These are phyloP conservation scores for Ustilago esculenta DNA, from an alignment of 1,284 basidiomycete genomes.

Conservation along the genomic window DNA sequence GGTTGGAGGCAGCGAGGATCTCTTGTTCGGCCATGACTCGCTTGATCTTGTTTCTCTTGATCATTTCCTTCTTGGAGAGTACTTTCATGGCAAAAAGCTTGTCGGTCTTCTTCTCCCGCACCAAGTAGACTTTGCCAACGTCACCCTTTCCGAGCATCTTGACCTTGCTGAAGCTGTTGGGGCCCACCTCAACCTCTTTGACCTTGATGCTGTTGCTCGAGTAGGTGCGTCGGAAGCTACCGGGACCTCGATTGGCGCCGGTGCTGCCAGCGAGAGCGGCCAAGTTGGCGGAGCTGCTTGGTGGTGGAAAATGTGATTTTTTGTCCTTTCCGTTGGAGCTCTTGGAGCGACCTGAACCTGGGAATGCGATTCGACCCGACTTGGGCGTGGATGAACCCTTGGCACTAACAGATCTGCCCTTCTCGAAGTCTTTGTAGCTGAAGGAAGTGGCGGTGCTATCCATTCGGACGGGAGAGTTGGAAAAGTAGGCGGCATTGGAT, in stretches of 20 bases:
- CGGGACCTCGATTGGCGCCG: slow-evolving; percentile 69
- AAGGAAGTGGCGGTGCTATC: slow-evolving; percentile 61
- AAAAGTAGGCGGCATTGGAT: slow-evolving; percentile 45
- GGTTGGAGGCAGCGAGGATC: slow-evolving; percentile 64
- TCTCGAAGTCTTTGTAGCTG: slow-evolving; percentile 63
- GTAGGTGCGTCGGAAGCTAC: slow-evolving; percentile 87
- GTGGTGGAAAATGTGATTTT: slow-evolving; percentile 78
- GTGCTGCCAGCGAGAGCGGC: slow-evolving; percentile 54
- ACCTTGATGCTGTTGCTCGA: slow-evolving; percentile 98
- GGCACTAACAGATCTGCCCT: slow-evolving; percentile 36
- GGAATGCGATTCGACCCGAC: slow-evolving; percentile 52
- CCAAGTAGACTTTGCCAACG: slow-evolving; percentile 66
- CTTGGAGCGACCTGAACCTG: slow-evolving; percentile 53
- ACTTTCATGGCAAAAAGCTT: slow-evolving; percentile 66
- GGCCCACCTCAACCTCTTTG: slow-evolving; percentile 68
- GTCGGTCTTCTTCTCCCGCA: slow-evolving; percentile 60
- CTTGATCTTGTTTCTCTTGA: slow-evolving; percentile 67
- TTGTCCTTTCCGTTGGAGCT: slow-evolving; percentile 68
- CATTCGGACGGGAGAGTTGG: slow-evolving; percentile 61
- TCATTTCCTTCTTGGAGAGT: slow-evolving; percentile 66
- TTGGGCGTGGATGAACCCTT: slow-evolving; percentile 52
- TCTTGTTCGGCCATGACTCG: slow-evolving; percentile 66
- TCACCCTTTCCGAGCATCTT: slow-evolving; percentile 67
- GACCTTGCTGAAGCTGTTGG: slow-evolving; percentile 63
- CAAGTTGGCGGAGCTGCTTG: slow-evolving; percentile 73